Evolutionary conservation across 768 basidiomycete genomes (phyloP), one percentile per base, ranked within the genome.

Genomic region (Xerocomus spinulosus): DNA sequence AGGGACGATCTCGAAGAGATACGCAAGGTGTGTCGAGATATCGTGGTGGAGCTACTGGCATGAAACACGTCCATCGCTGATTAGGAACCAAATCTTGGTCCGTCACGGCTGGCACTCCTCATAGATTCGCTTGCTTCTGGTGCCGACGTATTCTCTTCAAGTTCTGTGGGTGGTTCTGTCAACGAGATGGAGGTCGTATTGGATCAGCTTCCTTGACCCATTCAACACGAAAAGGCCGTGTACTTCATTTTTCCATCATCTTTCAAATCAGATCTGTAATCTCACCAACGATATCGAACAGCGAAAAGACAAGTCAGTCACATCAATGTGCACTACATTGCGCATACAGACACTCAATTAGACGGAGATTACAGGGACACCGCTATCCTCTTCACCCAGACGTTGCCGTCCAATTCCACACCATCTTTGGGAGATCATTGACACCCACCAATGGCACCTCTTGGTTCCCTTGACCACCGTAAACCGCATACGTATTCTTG

Each of bases 41-140:
- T 5, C 12, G 6, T 36, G 9, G 10, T 3, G 25, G 15, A 1
- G 4, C n/a, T 17, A 15, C 20, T 15, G 3, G 39, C 36, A 25
- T 32, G 43, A 23, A 45, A 28, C 8, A 3, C 8, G 24, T 38
- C 41, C 4, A 4, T 14, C n/a, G 4, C 15, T 15, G 44, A 9
- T 25, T 48, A 80, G 77, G 80, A 92, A 62, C 83, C 84, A 0
- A 83, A 82, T 48, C 70, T 92, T 51, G 80, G 81, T 0, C 73
- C 75, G 3, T 80, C 87, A 13, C 76, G 85, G 5, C 71, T 93
- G 3, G 76, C 81, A 0, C 62, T 93, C 42, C 75, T 93, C 30
- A 87, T 93, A 52, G 87, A 92, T 59, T 89, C 90, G 0, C 69
- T 92, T 46, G 87, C 85, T 8, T 79, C 86, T 1, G 88, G 89